These are phyloP conservation scores for Paraleonurus japonicus DNA, from an alignment of 257 asterid species.

Conservation along the genomic window DNA sequence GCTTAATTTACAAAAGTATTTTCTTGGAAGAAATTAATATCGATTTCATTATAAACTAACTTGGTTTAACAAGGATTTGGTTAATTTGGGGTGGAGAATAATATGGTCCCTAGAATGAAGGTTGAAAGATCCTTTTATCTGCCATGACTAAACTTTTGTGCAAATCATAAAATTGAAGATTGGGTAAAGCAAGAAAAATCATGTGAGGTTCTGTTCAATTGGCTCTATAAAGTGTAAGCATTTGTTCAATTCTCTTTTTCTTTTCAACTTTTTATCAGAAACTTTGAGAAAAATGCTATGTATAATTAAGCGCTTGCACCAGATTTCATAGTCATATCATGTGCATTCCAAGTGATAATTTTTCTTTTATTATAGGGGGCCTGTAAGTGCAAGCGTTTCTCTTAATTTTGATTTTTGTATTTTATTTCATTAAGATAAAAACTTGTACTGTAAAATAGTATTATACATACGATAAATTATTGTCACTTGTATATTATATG, in stretches of 20 bases:
- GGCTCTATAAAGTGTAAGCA: constrained; percentile 18
- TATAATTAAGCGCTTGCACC: neutral
- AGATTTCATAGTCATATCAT: constrained; percentile 10
- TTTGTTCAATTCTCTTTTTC: constrained; percentile 16
- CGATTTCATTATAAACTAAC: neutral
- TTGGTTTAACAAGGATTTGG: neutral
- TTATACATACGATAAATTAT: too few relatives aligned
- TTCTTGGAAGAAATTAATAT: too few relatives aligned
- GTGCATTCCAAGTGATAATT: too few relatives aligned
- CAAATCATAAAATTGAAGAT: constrained; percentile 16
- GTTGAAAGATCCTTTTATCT: constrained; percentile 17
- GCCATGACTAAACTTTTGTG: constrained; percentile 13
- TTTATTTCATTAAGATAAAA: too few relatives aligned
- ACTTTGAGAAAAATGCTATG: constrained; percentile 3
- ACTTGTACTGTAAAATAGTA: too few relatives aligned
- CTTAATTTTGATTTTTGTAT: too few relatives aligned
- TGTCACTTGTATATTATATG: too few relatives aligned
- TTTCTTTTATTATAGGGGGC: too few relatives aligned
- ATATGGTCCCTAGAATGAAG: constrained; percentile 20
- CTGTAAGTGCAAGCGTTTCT: too few relatives aligned
- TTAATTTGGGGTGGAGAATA: neutral
- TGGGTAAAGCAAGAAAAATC: constrained; percentile 21
- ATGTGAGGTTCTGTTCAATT: constrained; percentile 27
- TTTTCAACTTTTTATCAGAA: constrained; percentile 9
- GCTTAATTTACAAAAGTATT: neutral